phyloP scores from a whole-genome alignment of 345 rosid genomes.

The Populus ilicifolia region DNA sequence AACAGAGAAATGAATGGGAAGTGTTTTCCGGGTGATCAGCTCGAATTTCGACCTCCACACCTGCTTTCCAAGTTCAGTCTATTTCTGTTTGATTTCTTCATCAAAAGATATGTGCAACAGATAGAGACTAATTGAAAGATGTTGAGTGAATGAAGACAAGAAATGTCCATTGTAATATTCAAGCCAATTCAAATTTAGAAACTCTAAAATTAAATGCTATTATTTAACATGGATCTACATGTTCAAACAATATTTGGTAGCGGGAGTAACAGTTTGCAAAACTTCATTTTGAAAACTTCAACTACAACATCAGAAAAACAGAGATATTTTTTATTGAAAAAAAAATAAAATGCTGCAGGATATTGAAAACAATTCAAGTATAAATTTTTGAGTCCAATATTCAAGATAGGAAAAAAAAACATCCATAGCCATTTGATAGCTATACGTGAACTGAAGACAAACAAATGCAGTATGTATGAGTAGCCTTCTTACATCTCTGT shows the following conservation, averaged over 20 bases:
- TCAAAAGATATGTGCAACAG: not conserved
- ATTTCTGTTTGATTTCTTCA: not conserved
- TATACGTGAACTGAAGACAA: not conserved
- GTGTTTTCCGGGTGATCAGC: constrained; percentile 39
- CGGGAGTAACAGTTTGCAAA: not conserved
- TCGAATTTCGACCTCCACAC: constrained; percentile 64
- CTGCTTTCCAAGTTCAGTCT: constrained; percentile 38
- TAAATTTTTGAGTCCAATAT: not conserved
- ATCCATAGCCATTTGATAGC: not conserved
- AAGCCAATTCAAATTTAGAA: not conserved
- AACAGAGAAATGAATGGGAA: constrained; percentile 57
- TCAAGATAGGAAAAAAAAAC: not conserved
- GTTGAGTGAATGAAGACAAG: not conserved
- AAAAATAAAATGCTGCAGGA: not conserved
- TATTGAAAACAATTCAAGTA: not conserved
- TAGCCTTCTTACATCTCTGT: constrained; percentile 55
- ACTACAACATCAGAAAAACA: not conserved
- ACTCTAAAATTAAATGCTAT: not conserved
- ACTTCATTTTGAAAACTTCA: not conserved
- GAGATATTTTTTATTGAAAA: not conserved
- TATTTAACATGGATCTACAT: not conserved
- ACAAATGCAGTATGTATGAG: not conserved
- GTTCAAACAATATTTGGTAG: not conserved
- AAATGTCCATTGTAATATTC: not conserved
- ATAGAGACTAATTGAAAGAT: not conserved